Evolutionary conservation across 768 basidiomycete species (phyloP), one percentile per base, ranked within the genome.

Genomic region (Lentinula edodes): DNA sequence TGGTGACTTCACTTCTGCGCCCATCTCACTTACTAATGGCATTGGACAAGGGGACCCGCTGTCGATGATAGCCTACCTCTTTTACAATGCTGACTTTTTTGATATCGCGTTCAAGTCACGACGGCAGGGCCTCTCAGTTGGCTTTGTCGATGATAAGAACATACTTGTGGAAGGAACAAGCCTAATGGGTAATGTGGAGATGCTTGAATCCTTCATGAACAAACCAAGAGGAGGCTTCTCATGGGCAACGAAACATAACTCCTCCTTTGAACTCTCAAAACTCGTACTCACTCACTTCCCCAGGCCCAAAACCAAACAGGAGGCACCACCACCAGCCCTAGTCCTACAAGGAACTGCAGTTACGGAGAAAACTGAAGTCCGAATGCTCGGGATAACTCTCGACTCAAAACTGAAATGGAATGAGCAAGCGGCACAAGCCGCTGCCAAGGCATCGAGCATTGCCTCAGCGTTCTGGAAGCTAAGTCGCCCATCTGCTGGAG

Each of bases 41-140:
- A 62, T 73, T 1, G 68, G 62, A 0, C 72, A 74, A 62, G 74
- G 73, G 0, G 59, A 65, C 59, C 67, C 72, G 1, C 38, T 69
- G 1, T 73, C 71, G 0, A 64, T 63, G 54, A 67, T 70, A 2
- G 58, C 70, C 0, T 74, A 72, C 60, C 60, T 67, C 3, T 63
- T 72, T 41, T 71, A 72, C 41, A 69, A 67, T 59, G 62, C 68
- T 23, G 64, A 64, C 52, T 56, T 70, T 2, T 38, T 74, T 1
- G 67, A 70, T 1, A 57, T 57, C 7, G 52, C 65, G 0, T 35
- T 63, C 2, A 60, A 53, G 12, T 34, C 34, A 12, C 56, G 61
- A 15, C 1, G 53, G 6, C 52, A 57, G 54, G 28, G 46, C 2
- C 50, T 62, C 0, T 42, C 55, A 23, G 39, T 62, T 1, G 70